These are phyloP conservation scores for Ophiosphaerella herpotricha DNA, from an alignment of 2,329 filamentous ascomycete species.

Conservation along the genomic window DNA sequence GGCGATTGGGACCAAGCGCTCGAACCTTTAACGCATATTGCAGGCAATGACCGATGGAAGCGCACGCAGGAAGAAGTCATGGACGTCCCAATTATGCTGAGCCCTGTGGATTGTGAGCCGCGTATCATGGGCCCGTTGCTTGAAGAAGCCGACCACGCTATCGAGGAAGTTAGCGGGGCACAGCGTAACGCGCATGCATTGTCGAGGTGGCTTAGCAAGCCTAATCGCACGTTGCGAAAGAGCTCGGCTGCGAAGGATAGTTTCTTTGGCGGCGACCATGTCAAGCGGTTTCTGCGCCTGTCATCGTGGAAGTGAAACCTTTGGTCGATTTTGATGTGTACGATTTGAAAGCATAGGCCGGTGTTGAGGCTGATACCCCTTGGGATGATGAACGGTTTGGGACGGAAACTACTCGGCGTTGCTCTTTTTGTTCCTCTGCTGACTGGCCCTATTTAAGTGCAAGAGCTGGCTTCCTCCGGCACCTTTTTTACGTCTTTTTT, in stretches of 20 bases:
- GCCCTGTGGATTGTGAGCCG: constrained; percentile 39
- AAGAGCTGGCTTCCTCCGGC: constrained; percentile 36
- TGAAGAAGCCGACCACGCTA: constrained; percentile 36
- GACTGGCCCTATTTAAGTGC: not conserved
- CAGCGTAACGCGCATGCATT: constrained; percentile 29
- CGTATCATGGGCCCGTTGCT: constrained; percentile 41
- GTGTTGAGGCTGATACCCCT: constrained; percentile 6
- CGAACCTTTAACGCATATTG: constrained; percentile 64
- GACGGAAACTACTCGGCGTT: too few species aligned
- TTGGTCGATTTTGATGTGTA: constrained; percentile 5
- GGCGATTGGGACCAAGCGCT: constrained; percentile 84
- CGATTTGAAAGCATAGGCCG: not conserved
- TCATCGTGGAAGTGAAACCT: constrained; percentile 33
- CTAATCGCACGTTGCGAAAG: constrained; percentile 19
- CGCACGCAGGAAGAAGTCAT: constrained; percentile 48
- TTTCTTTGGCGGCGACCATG: constrained; percentile 43
- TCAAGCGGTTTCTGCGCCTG: constrained; percentile 43
- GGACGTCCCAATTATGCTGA: constrained; percentile 48
- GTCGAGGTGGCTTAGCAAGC: constrained; percentile 40
- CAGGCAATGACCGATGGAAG: constrained; percentile 48
- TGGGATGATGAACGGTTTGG: constrained; percentile 11
- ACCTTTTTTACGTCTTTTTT: constrained; percentile 9
- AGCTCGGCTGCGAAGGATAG: constrained; percentile 36
- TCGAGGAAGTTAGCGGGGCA: constrained; percentile 25
- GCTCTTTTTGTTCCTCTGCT: too few species aligned